phyloP scores from a whole-genome alignment of 139 green algal genomes.

The Chlorella sp. region DNA sequence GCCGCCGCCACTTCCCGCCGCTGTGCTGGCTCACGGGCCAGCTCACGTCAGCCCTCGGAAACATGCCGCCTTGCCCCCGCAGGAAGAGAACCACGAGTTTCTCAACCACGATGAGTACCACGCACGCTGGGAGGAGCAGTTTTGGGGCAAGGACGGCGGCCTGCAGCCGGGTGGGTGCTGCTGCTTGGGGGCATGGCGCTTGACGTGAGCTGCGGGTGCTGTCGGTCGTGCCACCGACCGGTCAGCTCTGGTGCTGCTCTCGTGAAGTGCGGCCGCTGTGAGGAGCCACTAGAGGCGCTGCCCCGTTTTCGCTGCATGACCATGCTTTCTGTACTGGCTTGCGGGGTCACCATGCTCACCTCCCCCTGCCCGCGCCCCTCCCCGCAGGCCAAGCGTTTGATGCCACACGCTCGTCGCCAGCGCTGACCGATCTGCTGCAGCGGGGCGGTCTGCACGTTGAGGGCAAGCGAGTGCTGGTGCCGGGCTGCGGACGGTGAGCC shows the following conservation, averaged over 20 bases:
- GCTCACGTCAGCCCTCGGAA: too few relatives aligned
- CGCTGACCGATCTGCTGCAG: conserved; percentile 23
- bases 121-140: conserved; percentile 6
- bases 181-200: background rate
- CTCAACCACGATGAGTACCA: background rate
- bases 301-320: background rate
- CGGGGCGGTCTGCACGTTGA: conserved; percentile 11
- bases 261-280: too few relatives aligned
- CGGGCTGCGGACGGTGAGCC: conserved; percentile 53
- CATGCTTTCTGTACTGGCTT: too few relatives aligned
- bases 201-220: too few relatives aligned
- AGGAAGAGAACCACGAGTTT: too few relatives aligned
- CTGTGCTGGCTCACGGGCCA: too few relatives aligned
- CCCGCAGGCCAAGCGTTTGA: conserved; percentile 41
- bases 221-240: too few relatives aligned
- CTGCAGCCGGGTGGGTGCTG: conserved; percentile 29
- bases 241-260: too few relatives aligned
- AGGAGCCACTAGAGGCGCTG: background rate
- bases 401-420: conserved; percentile 12
- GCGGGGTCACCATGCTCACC: background rate
- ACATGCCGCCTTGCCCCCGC: too few relatives aligned
- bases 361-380: background rate
- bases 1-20: too few relatives aligned
- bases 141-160: conserved; percentile 24
- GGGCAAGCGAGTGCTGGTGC: conserved; percentile 51